These are phyloP conservation scores for Hibiscus tridactylites DNA, from an alignment of 345 rosid species.

Conservation along the genomic window DNA sequence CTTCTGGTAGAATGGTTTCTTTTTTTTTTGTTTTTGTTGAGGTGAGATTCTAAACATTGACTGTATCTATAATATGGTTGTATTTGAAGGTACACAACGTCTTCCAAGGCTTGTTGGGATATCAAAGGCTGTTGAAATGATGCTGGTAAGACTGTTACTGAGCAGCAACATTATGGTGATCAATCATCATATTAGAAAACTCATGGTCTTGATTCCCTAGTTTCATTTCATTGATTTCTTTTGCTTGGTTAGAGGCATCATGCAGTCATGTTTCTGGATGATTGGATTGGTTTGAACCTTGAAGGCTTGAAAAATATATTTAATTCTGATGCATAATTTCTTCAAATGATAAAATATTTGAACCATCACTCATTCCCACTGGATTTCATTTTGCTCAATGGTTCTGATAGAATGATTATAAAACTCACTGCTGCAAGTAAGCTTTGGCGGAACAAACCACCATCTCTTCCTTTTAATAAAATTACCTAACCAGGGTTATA, in stretches of 20 bases:
- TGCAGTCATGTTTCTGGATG: background rate
- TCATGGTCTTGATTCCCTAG: background rate
- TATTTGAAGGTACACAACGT: constrained; percentile 78
- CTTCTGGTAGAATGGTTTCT: background rate
- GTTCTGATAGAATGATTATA: background rate
- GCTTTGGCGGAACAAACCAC: background rate
- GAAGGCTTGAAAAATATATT: background rate
- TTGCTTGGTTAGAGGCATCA: background rate
- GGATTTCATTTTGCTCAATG: background rate
- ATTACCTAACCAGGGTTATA: background rate
- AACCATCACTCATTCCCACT: background rate
- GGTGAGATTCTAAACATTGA: background rate
- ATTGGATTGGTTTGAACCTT: background rate
- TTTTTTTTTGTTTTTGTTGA: background rate
- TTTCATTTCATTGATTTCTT: background rate
- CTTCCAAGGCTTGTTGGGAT: constrained; percentile 92
- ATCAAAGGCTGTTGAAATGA: constrained; percentile 76
- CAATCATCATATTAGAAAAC: background rate
- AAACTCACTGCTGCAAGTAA: background rate
- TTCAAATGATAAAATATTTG: background rate
- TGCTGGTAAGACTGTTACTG: constrained; percentile 36
- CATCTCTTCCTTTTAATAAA: background rate
- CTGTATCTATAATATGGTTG: constrained; percentile 4
- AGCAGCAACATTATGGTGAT: background rate
- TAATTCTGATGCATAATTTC: background rate